phyloP scores from a whole-genome alignment of 768 basidiomycete genomes.

The Rhizopogon vulgaris region DNA sequence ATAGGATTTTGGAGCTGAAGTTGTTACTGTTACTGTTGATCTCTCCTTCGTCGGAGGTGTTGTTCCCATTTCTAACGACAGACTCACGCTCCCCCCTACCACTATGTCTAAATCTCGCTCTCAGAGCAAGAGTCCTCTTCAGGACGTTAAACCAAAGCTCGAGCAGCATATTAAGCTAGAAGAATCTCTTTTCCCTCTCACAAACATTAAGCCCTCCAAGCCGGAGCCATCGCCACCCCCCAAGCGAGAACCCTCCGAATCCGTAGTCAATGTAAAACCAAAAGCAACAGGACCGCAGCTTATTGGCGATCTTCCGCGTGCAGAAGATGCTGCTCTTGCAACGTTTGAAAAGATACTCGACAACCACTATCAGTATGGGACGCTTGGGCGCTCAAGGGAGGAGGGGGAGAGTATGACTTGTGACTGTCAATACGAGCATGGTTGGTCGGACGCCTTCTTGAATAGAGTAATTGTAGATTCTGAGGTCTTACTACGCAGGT shows the following conservation, averaged over 20 bases:
- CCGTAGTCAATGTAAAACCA: conserved; percentile 25
- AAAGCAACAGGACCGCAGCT: conserved; percentile 52
- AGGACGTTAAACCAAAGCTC: conserved; percentile 7
- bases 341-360: conserved; percentile 68
- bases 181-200: conserved; percentile 12
- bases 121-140: conserved; percentile 22
- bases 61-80: conserved; percentile 11
- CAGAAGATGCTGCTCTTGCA: conserved; percentile 63
- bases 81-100: conserved; percentile 8
- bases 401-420: conserved; percentile 91
- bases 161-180: conserved; percentile 15
- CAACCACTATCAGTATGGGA: conserved; percentile 85
- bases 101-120: conserved; percentile 25
- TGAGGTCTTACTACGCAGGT: conserved; percentile 37
- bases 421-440: conserved; percentile 81
- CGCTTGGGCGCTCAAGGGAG: conserved; percentile 83
- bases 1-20: conserved; percentile 15
- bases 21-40: conserved; percentile 9
- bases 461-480: conserved; percentile 21
- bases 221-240: conserved; percentile 25
- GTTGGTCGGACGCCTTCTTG: conserved; percentile 45
- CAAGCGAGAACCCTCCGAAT: conserved; percentile 28
- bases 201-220: conserved; percentile 20
- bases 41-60: conserved; percentile 14
- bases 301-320: conserved; percentile 74